Conservation (phyloP, 768 basidiomycete genomes). For the Collybiopsis confluens region DNA sequence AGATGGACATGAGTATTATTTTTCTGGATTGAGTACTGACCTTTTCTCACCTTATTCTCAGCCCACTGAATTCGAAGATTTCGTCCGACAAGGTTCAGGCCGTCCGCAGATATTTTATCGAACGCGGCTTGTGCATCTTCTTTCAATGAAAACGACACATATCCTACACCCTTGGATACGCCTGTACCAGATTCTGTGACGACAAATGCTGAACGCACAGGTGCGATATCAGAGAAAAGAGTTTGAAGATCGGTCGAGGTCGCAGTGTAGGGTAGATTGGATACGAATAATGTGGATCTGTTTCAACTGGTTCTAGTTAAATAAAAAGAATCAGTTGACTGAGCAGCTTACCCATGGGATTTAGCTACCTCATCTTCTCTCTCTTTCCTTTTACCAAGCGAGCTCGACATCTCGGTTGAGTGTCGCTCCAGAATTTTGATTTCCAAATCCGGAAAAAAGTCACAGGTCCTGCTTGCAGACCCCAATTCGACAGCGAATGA, state of each 20-base stretch:
- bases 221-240: conserved; percentile 92
- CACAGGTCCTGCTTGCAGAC: not conserved
- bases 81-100: conserved; percentile 63
- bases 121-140: conserved; percentile 84
- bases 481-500: not conserved
- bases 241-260: conserved; percentile 90
- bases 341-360: conserved; percentile 29
- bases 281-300: conserved; percentile 88
- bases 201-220: conserved; percentile 90
- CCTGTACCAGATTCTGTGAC: conserved; percentile 75
- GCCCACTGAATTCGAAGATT: conserved; percentile 79
- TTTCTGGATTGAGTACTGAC: not conserved
- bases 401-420: conserved; percentile 15
- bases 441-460: not conserved
- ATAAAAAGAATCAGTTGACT: not conserved
- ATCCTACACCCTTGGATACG: conserved; percentile 91
- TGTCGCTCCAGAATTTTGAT: not conserved
- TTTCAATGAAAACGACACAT: conserved; percentile 84
- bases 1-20: conserved; percentile 1
- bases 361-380: conserved; percentile 26
- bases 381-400: conserved; percentile 42
- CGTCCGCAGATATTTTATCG: conserved; percentile 58
- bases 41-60: conserved; percentile 66
- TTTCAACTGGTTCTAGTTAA: not conserved
- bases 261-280: conserved; percentile 85